phyloP scores from a whole-genome alignment of 75 land plant species.

The Sequoia sempervirens region DNA sequence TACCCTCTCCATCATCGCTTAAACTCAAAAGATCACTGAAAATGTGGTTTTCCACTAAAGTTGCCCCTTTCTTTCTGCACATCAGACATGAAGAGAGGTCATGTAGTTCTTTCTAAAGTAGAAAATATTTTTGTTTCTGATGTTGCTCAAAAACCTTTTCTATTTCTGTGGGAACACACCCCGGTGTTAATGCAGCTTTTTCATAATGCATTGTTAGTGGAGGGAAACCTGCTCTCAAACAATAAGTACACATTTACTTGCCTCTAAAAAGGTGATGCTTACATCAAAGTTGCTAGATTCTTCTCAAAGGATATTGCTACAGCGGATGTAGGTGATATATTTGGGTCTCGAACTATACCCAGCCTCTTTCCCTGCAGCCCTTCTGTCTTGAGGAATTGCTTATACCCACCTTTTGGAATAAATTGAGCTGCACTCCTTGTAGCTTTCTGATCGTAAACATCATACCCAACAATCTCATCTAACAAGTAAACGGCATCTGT shows the following conservation, averaged over 20 bases:
- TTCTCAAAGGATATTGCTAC: background rate
- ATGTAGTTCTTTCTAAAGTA: background rate
- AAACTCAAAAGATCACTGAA: conserved; percentile 8
- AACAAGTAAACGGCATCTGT: conserved; percentile 55
- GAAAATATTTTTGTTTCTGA: background rate
- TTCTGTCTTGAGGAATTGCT: conserved; percentile 41
- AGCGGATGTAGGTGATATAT: background rate
- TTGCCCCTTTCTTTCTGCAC: conserved; percentile 36
- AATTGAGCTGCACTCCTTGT: conserved; percentile 30
- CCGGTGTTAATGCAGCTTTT: background rate
- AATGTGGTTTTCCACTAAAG: conserved; percentile 34
- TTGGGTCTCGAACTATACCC: conserved; percentile 30
- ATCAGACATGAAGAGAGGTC: background rate
- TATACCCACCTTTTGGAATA: conserved; percentile 58
- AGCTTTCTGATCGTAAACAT: conserved; percentile 29
- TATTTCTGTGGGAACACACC: background rate
- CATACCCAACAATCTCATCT: conserved; percentile 62
- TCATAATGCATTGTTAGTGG: background rate
- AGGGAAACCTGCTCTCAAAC: background rate
- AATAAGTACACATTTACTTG: background rate
- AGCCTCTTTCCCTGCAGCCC: conserved; percentile 53
- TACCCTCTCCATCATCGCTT: background rate
- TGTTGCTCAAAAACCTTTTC: background rate
- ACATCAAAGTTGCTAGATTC: conserved; percentile 23
- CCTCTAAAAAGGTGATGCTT: background rate